A percentile compares a stretch with the other conserved stretches of the same genome.
Conservation (phyloP, 139 green algal species). For the Astrephomene gubernaculifera region DNA sequence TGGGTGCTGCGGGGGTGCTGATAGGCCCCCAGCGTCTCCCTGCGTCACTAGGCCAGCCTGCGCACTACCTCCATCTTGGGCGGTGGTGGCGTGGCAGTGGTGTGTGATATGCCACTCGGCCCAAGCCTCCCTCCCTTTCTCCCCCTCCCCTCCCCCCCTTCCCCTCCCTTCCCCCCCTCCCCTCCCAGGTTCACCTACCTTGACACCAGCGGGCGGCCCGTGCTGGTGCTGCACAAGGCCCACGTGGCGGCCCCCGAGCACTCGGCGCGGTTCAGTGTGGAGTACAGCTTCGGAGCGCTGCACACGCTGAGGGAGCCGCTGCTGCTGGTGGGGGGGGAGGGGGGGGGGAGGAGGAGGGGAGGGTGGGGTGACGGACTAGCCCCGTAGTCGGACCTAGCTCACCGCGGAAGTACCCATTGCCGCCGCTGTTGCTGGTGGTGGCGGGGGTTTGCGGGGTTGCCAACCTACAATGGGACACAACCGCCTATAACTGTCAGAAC, state of each 20-base stretch:
- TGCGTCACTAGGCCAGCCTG: not conserved
- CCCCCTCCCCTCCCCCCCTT: not conserved
- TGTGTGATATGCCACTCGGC: no score
- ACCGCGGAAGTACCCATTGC: no score
- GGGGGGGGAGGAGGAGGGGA: not conserved
- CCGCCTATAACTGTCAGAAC: no score
- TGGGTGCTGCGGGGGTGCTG: not conserved
- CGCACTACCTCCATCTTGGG: no score
- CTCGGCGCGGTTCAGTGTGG: slow-evolving; percentile 56
- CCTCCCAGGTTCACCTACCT: slow-evolving; percentile 82
- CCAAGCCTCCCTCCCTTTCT: not conserved
- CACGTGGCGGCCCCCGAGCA: slow-evolving; percentile 70
- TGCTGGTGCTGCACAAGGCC: slow-evolving; percentile 79
- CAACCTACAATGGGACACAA: no score
- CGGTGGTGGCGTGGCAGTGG: no score
- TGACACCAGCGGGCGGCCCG: slow-evolving; percentile 83
- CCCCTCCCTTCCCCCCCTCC: not conserved
- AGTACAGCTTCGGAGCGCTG: slow-evolving; percentile 68
- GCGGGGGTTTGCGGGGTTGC: no score
- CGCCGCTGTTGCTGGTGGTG: no score
- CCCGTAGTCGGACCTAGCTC: no score
- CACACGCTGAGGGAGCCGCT: slow-evolving; percentile 74
- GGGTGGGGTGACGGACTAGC: not conserved
- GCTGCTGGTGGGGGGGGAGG: slow-evolving; percentile 57
- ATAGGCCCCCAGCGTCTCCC: no score